These are phyloP conservation scores for Scopulariopsis brevicaulis DNA, from an alignment of 2,329 filamentous ascomycete genomes.

Conservation along the genomic window DNA sequence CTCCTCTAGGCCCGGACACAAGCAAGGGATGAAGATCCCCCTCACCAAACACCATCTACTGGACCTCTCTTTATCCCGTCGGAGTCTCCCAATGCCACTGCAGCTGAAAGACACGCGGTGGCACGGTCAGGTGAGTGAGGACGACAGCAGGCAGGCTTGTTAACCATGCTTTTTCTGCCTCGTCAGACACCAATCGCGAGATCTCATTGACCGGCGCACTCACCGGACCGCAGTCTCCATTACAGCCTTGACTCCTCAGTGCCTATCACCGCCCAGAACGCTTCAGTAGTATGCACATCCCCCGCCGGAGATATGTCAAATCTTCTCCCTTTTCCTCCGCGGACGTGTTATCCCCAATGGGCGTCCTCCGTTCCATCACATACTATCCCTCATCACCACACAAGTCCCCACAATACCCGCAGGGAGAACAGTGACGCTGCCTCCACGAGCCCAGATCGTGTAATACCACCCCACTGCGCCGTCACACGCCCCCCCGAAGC, in stretches of 20 bases:
- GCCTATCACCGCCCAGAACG: background rate
- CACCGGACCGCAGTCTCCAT: background rate
- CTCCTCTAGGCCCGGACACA: too few relatives aligned
- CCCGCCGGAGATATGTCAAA: background rate
- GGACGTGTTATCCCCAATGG: background rate
- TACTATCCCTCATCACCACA: background rate
- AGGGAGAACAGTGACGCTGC: too few relatives aligned
- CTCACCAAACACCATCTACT: too few relatives aligned
- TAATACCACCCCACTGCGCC: too few relatives aligned
- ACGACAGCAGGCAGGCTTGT: background rate
- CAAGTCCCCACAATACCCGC: too few relatives aligned
- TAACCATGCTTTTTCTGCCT: background rate
- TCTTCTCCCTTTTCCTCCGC: background rate
- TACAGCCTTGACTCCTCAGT: background rate
- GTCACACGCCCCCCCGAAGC: too few relatives aligned
- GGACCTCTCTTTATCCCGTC: background rate
- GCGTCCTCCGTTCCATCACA: too few relatives aligned
- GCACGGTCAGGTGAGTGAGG: background rate
- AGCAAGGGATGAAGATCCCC: too few relatives aligned
- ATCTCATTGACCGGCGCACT: background rate
- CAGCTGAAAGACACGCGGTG: background rate
- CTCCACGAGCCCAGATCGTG: too few relatives aligned
- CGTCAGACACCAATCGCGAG: background rate
- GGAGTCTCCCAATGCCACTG: background rate
- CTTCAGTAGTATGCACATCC: background rate